Conservation (phyloP, 1,139 yeast genomes). For the Taphrina pruni region DNA sequence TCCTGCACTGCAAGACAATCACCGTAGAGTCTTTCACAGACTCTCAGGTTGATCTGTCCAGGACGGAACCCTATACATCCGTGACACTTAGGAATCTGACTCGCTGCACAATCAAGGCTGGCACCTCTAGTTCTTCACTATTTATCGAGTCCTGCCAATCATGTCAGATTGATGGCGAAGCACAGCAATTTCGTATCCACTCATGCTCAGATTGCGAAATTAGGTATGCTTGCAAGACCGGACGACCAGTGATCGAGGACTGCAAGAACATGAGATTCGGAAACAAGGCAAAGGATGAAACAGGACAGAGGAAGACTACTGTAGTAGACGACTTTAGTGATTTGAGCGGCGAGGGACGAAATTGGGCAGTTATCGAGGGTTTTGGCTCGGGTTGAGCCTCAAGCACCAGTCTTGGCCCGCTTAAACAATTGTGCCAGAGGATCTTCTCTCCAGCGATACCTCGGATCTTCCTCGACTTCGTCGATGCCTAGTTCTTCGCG, state of each 20-base stretch:
- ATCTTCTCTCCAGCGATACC: slow-evolving; percentile 17
- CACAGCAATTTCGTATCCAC: slow-evolving; percentile 34
- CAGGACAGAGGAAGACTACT: background rate
- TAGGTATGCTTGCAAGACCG: slow-evolving; percentile 24
- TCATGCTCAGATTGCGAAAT: slow-evolving; percentile 6
- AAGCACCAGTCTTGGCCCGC: slow-evolving; percentile 2
- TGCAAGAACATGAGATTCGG: slow-evolving; percentile 20
- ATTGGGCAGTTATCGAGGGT: slow-evolving; percentile 24
- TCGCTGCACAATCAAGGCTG: slow-evolving; percentile 4
- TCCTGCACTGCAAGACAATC: slow-evolving; percentile 8
- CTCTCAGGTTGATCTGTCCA: slow-evolving; percentile 1
- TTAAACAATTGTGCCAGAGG: slow-evolving; percentile 6
- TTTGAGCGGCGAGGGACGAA: slow-evolving; percentile 24
- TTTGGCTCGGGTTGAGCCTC: background rate
- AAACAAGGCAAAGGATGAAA: background rate
- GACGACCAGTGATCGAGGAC: slow-evolving; percentile 37
- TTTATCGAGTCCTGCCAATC: slow-evolving; percentile 16
- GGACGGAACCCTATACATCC: slow-evolving; percentile 22
- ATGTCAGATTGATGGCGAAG: slow-evolving; percentile 12
- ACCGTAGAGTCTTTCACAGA: slow-evolving; percentile 8
- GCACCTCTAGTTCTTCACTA: slow-evolving; percentile 18
- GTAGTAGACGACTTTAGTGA: slow-evolving; percentile 36
- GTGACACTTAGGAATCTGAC: slow-evolving; percentile 23
- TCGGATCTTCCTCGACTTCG: slow-evolving; percentile 32
- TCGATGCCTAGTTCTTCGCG: slow-evolving; percentile 38